Evolutionary conservation across 768 basidiomycete genomes (phyloP), one percentile per base, ranked within the genome.

Genomic region (Hypholoma fasciculare): DNA sequence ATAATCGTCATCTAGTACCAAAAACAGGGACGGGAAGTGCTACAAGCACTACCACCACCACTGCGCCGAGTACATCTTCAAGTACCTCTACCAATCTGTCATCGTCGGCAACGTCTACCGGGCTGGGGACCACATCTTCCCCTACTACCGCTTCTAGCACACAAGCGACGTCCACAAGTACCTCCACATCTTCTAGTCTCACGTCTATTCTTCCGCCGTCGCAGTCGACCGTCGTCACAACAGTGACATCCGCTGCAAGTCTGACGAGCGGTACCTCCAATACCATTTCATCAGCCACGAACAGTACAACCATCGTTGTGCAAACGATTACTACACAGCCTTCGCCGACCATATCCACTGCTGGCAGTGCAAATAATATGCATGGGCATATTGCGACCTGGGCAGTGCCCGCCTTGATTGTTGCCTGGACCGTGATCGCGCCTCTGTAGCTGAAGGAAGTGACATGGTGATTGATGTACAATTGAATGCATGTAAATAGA

Each of bases 271-370:
- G 40, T 14, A 27, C 43, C 38, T 17, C 14, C 7, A 30, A 20
- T 39, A 43, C 36, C 14, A n/a, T 27, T 20, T 7, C 11, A 1
- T 12, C 26, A 14, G 19, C 52, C 5, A 27, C 3, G n/a, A 53
- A 4, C 23, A 54, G 40, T 39, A 44, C 52, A 23, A 44, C 16
- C 3, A 26, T 54, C 20, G 52, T 54, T 9, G 43, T 46, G 43
- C 53, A 54, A 27, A 54, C 53, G 26, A 42, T 54, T n/a, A 47
- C 44, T n/a, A 47, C 44, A 42, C 6, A 46, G n/a, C 53, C 53
- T 5, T 26, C 4, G 38, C n/a, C 42, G 17, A 54, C 43, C 13
- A n/a, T 27, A 4, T 52, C 51, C 40, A 17, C 40, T 42, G 7
- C 30, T 34, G 40, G 40, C 40, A 34, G 50, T 34, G 30, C 5